Evolutionary conservation across 2,329 filamentous ascomycete genomes (phyloP).

Genomic region (Paradendryphiella salina): DNA sequence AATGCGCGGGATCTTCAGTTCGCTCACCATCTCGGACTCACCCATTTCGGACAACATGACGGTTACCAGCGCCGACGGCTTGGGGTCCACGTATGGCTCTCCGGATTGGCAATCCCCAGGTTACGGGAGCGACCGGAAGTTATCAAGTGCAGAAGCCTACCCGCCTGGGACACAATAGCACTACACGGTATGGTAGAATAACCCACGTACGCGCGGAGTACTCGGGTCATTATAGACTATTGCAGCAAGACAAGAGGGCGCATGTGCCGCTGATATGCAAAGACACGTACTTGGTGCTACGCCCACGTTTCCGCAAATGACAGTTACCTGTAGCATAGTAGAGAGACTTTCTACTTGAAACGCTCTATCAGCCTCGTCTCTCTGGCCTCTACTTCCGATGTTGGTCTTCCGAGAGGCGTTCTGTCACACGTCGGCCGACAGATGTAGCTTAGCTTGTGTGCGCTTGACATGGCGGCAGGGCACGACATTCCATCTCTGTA

Average conservation of each 20-base stretch:
- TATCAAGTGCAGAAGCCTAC: slow-evolving; percentile 22
- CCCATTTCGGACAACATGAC: slow-evolving; percentile 36
- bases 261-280: slow-evolving; percentile 5
- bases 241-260: slow-evolving; percentile 6
- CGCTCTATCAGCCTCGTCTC: slow-evolving; percentile 28
- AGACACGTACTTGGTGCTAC: slow-evolving; percentile 11
- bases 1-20: slow-evolving; percentile 68
- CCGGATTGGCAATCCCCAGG: slow-evolving; percentile 28
- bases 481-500: slow-evolving; percentile 7
- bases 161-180: slow-evolving; percentile 13
- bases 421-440: slow-evolving; percentile 32
- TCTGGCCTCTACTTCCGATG: neutral
- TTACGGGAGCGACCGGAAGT: slow-evolving; percentile 28
- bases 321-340: slow-evolving; percentile 13
- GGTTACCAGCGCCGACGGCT: slow-evolving; percentile 32
- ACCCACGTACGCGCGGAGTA: neutral
- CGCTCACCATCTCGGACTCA: slow-evolving; percentile 45
- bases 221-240: neutral
- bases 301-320: slow-evolving; percentile 7
- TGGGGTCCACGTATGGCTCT: slow-evolving; percentile 25
- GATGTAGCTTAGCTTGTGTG: slow-evolving; percentile 19
- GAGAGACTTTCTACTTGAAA: slow-evolving; percentile 17
- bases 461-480: neutral
- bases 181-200: slow-evolving; percentile 20
- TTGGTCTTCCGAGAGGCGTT: slow-evolving; percentile 28